phyloP scores from a whole-genome alignment of 2,329 filamentous ascomycete genomes.

The Cladosporium sp. region DNA sequence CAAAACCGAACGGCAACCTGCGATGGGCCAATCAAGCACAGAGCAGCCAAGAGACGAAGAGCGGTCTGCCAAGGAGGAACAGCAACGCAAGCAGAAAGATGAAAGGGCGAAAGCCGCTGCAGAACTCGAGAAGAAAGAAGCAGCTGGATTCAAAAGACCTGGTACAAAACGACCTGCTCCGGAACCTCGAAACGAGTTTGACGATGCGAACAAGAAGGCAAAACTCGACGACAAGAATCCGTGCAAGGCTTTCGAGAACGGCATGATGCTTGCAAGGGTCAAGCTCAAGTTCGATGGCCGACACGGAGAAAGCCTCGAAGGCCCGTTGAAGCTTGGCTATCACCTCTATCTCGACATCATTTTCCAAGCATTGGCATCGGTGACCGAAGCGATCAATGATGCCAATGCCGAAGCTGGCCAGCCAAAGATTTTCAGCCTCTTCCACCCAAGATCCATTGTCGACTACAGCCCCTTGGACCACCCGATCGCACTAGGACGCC shows the following conservation, averaged over 20 bases:
- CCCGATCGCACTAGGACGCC: not conserved
- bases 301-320: not conserved
- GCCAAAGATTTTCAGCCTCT: not conserved
- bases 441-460: conserved; percentile 2
- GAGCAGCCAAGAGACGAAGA: not conserved
- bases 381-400: conserved; percentile 9
- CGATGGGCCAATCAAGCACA: no score
- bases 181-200: not conserved
- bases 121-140: not conserved
- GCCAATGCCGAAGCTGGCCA: not conserved
- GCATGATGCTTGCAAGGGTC: not conserved
- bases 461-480: not conserved
- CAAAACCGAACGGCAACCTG: no score
- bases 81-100: not conserved
- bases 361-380: not conserved
- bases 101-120: not conserved
- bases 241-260: not conserved
- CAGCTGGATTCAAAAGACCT: not conserved
- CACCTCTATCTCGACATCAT: not conserved
- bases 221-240: not conserved
- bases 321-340: not conserved
- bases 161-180: not conserved
- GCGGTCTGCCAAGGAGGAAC: not conserved
- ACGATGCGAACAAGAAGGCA: not conserved
- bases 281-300: not conserved